Base-by-base conservation (phyloP, 306 rosid species). In the Mimosa pudica region DNA sequence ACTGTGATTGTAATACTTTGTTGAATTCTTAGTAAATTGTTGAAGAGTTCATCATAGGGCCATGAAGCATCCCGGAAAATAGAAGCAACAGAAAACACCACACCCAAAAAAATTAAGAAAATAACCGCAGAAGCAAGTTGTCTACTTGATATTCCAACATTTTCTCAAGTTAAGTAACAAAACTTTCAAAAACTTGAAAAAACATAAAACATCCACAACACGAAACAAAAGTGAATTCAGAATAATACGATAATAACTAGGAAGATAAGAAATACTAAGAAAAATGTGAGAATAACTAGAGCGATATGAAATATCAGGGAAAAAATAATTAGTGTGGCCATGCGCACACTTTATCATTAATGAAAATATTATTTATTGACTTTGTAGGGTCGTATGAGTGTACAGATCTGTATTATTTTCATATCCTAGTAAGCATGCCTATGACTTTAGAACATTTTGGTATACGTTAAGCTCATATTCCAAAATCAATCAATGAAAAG, bases 291-390 rank as follows among this genome's bases (percentile, higher is more conserved):
- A 67, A 67, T 3, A 38, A 67, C 16, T 42, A 9, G 14, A 33
- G 8, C 41, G 72, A 41, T n/a, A n/a, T 67, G 0, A 66, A 38
- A 8, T 18, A 66, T 33, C 12, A 5, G 5, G 18, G 33, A 63
- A 32, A 67, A 38, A 5, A 71, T 71, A 70, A 71, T 75, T 55
- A 57, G 33, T 57, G 63, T 8, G 63, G 63, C 8, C 63, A 57
- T n/a, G 33, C 7, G 63, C 12, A 57, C 11, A 57, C 17, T 57
- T 57, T 18, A 17, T 57, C 32, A 57, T 57, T 57, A 57, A 57
- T 57, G 63, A 57, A 32, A 57, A 18, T 57, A 57, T 57, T 57
- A n/a, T 57, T 57, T 7, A 57, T 57, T 57, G 63, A 57, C 32
- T 57, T 57, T 18, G 33, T 11, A 7, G 30, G 18, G 63, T 18